These are phyloP conservation scores for Pleurotus giganteus DNA, from an alignment of 768 basidiomycete genomes.

Conservation along the genomic window DNA sequence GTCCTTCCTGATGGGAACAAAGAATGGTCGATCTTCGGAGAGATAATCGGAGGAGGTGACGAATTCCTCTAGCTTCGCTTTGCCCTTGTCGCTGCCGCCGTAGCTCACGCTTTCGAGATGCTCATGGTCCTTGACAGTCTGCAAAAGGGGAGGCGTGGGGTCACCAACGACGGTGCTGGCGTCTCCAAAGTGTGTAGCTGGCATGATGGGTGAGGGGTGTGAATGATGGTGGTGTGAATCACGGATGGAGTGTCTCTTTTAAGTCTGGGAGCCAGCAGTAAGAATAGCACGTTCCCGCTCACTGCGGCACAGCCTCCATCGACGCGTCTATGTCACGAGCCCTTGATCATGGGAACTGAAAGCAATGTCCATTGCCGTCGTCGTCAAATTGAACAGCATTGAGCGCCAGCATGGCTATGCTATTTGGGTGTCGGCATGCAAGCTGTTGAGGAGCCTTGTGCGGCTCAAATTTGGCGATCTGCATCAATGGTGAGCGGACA, in stretches of 20 bases:
- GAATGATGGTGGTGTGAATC: neutral
- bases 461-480: no score
- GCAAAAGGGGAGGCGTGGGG: constrained; percentile 1
- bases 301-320: no score
- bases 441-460: no score
- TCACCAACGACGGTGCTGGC: constrained; percentile 46
- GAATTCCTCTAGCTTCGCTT: constrained; percentile 33
- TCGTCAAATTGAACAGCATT: no score
- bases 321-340: no score
- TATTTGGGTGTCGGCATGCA: no score
- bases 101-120: neutral
- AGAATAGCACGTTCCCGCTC: no score
- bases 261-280: neutral
- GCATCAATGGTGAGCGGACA: no score
- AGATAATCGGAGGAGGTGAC: constrained; percentile 46
- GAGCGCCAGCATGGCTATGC: no score
- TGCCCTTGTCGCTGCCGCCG: constrained; percentile 13
- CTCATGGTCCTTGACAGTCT: constrained; percentile 5
- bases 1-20: constrained; percentile 64
- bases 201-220: constrained; percentile 13
- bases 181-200: constrained; percentile 40
- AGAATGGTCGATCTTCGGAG: constrained; percentile 63
- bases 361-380: no score
- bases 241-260: neutral
- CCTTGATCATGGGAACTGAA: no score